Evolutionary conservation across 2,329 filamentous ascomycete species (phyloP).

Genomic region (Colletotrichum gloeosporioides): DNA sequence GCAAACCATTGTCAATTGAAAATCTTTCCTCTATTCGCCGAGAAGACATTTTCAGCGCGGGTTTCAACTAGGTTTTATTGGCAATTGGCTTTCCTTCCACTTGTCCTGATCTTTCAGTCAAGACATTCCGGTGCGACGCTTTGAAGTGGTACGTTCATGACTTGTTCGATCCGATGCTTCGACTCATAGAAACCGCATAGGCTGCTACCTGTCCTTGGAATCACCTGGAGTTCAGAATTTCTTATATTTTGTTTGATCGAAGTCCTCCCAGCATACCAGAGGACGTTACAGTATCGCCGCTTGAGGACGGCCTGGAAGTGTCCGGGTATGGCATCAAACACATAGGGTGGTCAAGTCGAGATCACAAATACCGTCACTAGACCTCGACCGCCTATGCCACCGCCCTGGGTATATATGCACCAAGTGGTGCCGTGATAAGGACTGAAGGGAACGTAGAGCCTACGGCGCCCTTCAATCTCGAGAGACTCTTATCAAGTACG

Average conservation of each 20-base stretch:
- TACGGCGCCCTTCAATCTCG: neutral
- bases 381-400: neutral
- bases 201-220: neutral
- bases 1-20: neutral
- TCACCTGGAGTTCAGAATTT: neutral
- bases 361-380: neutral
- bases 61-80: neutral
- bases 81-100: neutral
- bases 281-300: neutral
- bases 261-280: neutral
- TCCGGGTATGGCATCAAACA: neutral
- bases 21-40: neutral
- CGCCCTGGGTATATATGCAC: neutral
- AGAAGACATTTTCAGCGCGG: neutral
- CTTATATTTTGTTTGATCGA: neutral
- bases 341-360: neutral
- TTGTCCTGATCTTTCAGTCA: neutral
- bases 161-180: neutral
- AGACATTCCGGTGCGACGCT: neutral
- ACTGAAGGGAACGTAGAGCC: neutral
- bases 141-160: neutral
- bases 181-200: neutral
- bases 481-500: neutral
- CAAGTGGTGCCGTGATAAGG: neutral
- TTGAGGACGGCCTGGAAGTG: neutral